A percentile compares a stretch with the other conserved stretches of the same genome.
These are phyloP conservation scores for Penicillium coffeae DNA, from an alignment of 495 filamentous ascomycete genomes.

Conservation along the genomic window DNA sequence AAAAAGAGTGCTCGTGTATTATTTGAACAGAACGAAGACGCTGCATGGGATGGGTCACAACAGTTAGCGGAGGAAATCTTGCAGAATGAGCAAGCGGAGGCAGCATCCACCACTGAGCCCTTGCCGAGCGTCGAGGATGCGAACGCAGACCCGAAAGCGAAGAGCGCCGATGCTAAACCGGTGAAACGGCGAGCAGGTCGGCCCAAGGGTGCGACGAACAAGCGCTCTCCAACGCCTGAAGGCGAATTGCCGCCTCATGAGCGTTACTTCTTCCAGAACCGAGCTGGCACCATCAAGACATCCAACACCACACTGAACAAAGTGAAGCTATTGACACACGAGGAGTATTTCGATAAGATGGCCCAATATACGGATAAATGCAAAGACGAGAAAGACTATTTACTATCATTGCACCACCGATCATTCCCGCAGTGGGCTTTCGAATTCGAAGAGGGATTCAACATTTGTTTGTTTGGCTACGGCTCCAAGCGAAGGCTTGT, in stretches of 20 bases:
- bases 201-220: conserved; percentile 57
- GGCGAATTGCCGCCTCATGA: conserved; percentile 79
- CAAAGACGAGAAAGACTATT: conserved; percentile 60
- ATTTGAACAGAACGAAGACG: conserved; percentile 69
- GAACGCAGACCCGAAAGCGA: conserved; percentile 23
- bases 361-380: conserved; percentile 68
- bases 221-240: conserved; percentile 75
- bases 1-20: conserved; percentile 77
- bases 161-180: conserved; percentile 36
- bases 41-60: conserved; percentile 71
- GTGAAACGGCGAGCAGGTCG: conserved; percentile 56
- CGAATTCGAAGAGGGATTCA: conserved; percentile 85
- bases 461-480: conserved; percentile 86
- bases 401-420: conserved; percentile 70
- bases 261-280: conserved; percentile 90
- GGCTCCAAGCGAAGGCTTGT: conserved; percentile 80
- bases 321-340: conserved; percentile 73
- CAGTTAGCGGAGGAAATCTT: conserved; percentile 69
- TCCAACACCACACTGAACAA: conserved; percentile 81
- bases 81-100: conserved; percentile 38
- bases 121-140: conserved; percentile 35
- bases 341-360: conserved; percentile 79
- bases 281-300: conserved; percentile 72
- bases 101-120: conserved; percentile 37
- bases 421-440: conserved; percentile 92